Conservation (phyloP, 2,329 filamentous ascomycete genomes). For the Hypoxylon sp. region DNA sequence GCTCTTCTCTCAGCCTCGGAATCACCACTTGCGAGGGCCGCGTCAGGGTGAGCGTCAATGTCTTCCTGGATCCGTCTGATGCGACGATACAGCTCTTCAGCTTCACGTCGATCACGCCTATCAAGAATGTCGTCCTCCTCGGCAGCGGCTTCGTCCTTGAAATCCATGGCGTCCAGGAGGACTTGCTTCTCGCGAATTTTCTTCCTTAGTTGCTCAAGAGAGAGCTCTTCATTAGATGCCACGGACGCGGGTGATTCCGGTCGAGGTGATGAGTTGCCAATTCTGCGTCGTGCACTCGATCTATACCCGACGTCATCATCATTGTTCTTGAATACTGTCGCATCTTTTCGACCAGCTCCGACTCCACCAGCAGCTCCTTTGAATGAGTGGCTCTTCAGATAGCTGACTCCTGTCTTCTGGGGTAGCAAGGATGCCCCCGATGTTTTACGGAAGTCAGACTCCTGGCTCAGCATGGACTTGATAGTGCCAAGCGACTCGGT, state of each 20-base stretch:
- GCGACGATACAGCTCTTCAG: constrained; percentile 92
- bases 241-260: constrained; percentile 79
- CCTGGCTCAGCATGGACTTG: constrained; percentile 88
- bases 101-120: constrained; percentile 89
- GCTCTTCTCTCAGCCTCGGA: constrained; percentile 89
- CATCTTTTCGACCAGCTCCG: constrained; percentile 83
- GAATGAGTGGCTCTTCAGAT: constrained; percentile 96
- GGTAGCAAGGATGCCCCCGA: constrained; percentile 92
- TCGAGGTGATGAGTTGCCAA: constrained; percentile 84
- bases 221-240: constrained; percentile 83
- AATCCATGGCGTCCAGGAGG: constrained; percentile 94
- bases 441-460: constrained; percentile 90
- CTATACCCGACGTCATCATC: constrained; percentile 93
- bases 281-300: constrained; percentile 90
- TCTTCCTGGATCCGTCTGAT: constrained; percentile 94
- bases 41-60: constrained; percentile 91
- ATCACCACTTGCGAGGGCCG: constrained; percentile 77
- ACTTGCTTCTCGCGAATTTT: constrained; percentile 95
- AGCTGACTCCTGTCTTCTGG: constrained; percentile 98
- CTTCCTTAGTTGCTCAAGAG: constrained; percentile 90
- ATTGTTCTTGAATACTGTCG: constrained; percentile 96
- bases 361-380: constrained; percentile 72
- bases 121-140: constrained; percentile 96
- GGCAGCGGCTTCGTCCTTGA: constrained; percentile 88
- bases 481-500: constrained; percentile 93